Evolutionary conservation across 2,329 filamentous ascomycete genomes (phyloP).

Genomic region (Trichoderma harzianum): DNA sequence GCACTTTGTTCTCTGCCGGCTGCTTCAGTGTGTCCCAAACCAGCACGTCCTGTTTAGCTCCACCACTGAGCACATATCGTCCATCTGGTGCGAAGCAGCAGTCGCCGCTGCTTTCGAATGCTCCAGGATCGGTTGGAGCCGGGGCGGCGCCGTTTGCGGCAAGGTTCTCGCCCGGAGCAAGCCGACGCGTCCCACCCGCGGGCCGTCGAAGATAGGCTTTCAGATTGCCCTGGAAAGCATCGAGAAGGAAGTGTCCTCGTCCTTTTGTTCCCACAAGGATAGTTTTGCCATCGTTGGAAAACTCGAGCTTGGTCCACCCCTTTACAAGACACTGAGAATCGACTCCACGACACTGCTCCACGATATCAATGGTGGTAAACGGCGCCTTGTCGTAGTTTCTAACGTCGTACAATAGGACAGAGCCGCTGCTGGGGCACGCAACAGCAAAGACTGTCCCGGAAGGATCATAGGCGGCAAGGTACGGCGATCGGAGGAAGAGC

Average conservation of each 20-base stretch:
- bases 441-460: constrained; percentile 90
- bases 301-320: constrained; percentile 89
- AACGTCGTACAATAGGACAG: constrained; percentile 85
- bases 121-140: constrained; percentile 33
- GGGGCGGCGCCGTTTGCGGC: constrained; percentile 25
- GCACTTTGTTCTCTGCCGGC: constrained; percentile 51
- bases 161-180: constrained; percentile 51
- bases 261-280: constrained; percentile 81
- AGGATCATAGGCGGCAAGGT: constrained; percentile 85
- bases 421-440: constrained; percentile 74
- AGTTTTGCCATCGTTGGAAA: constrained; percentile 91
- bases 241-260: constrained; percentile 84
- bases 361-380: constrained; percentile 80
- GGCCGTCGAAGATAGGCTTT: constrained; percentile 67
- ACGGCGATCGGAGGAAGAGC: constrained; percentile 75
- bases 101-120: constrained; percentile 65
- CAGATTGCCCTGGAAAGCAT: constrained; percentile 81
- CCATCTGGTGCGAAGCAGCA: constrained; percentile 89
- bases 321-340: constrained; percentile 57
- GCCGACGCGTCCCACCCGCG: constrained; percentile 50
- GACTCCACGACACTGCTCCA: constrained; percentile 49
- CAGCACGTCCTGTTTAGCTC: constrained; percentile 62
- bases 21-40: constrained; percentile 78
- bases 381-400: constrained; percentile 92
- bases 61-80: constrained; percentile 81